A percentile compares a stretch with the other conserved stretches of the same genome.
phyloP scores from a whole-genome alignment of 1,284 basidiomycete species.

The Cutaneotrichosporon arboriforme region DNA sequence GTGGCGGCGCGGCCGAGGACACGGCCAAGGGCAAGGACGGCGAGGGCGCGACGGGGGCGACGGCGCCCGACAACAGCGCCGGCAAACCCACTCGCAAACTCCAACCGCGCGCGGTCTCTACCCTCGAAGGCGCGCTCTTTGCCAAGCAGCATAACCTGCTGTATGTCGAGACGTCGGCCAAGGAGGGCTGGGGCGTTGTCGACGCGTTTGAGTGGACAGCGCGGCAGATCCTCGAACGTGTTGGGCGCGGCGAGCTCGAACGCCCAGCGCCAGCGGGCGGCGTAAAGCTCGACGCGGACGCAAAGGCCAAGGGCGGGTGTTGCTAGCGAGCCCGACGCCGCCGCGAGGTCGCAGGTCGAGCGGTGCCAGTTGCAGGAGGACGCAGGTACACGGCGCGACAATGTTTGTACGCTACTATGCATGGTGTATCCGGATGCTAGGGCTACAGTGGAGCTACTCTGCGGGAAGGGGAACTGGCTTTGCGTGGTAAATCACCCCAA shows the following conservation, averaged over 20 bases:
- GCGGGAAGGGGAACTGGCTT: neutral
- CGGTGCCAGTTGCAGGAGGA: neutral
- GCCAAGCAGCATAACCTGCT: conserved; percentile 40
- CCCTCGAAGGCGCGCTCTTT: conserved; percentile 34
- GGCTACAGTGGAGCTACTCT: neutral
- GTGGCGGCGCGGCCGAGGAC: neutral
- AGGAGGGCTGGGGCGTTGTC: conserved; percentile 43
- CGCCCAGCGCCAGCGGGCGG: conserved; percentile 13
- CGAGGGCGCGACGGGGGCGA: too few relatives aligned
- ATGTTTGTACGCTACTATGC: conserved; percentile 1
- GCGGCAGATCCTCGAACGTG: conserved; percentile 36
- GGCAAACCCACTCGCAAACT: conserved; percentile 9
- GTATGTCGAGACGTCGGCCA: conserved; percentile 44
- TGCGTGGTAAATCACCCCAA: conserved; percentile 4
- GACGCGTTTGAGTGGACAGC: conserved; percentile 45
- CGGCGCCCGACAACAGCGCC: too few relatives aligned
- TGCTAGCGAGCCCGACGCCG: neutral
- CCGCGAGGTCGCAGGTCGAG: neutral
- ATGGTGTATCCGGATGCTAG: neutral
- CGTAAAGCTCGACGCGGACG: conserved; percentile 3
- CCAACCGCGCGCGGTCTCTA: conserved; percentile 26
- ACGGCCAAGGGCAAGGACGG: too few relatives aligned
- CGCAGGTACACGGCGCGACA: neutral
- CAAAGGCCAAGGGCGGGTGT: conserved; percentile 8
- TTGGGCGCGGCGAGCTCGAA: conserved; percentile 28